phyloP scores from a whole-genome alignment of 1,284 basidiomycete species.

The Taiwanofungus camphoratus region DNA sequence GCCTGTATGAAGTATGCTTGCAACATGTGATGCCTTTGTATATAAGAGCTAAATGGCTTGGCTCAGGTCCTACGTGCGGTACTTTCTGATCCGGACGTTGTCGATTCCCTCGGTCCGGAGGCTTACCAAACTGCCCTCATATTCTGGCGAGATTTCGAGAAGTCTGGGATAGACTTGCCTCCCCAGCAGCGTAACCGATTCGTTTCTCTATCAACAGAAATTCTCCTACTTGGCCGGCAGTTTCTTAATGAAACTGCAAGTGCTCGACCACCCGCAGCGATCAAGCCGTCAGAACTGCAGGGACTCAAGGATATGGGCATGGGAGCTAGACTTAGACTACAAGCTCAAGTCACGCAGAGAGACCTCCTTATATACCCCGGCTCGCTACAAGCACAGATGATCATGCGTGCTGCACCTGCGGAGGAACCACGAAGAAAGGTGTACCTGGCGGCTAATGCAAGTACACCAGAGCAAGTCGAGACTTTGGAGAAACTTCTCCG shows the following conservation, averaged over 20 bases:
- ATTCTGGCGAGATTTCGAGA: conserved; percentile 96
- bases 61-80: conserved; percentile 58
- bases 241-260: conserved; percentile 70
- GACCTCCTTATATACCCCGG: conserved; percentile 76
- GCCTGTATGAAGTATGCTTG: conserved; percentile 75
- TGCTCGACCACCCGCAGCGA: conserved; percentile 57
- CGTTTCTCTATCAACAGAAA: conserved; percentile 87
- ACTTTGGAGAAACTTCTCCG: conserved; percentile 73
- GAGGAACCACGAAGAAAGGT: conserved; percentile 79
- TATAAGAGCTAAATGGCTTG: conserved; percentile 5
- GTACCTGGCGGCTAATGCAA: conserved; percentile 72
- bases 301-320: conserved; percentile 68
- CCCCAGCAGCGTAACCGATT: conserved; percentile 74
- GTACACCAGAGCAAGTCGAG: conserved; percentile 61
- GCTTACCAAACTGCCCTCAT: conserved; percentile 84
- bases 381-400: conserved; percentile 87
- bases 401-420: conserved; percentile 80
- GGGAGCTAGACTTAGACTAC: conserved; percentile 62
- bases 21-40: not conserved
- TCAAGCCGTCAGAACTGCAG: conserved; percentile 59
- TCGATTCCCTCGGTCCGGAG: conserved; percentile 58
- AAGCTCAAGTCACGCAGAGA: conserved; percentile 68
- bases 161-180: conserved; percentile 91
- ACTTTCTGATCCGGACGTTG: conserved; percentile 55
- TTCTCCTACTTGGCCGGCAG: conserved; percentile 82